Conservation (phyloP, 176 grass and related monocot genomes). For the Rhipidocladum racemiflorum region DNA sequence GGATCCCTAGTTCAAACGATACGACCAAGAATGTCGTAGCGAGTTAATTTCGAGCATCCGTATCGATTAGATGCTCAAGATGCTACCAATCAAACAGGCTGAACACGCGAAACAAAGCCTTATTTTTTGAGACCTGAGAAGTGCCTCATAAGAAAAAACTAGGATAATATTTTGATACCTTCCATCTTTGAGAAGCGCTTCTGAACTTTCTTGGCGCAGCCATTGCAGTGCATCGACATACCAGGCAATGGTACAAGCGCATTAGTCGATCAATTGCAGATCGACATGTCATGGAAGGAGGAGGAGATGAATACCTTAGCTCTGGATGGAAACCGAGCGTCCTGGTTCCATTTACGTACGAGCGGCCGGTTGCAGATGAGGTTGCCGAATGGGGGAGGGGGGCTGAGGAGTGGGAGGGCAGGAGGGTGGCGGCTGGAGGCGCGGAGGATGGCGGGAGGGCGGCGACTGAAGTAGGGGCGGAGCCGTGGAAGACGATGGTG, state of each 20-base stretch:
- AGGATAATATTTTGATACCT: constrained; percentile 39
- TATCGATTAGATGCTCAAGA: no score
- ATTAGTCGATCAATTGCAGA: not conserved
- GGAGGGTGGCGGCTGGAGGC: no score
- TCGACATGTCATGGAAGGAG: not conserved
- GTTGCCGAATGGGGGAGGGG: no score
- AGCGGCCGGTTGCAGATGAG: no score
- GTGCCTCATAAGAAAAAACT: not conserved
- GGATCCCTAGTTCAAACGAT: no score
- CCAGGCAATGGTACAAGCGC: not conserved
- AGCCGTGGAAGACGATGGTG: no score
- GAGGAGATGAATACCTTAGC: constrained; percentile 54
- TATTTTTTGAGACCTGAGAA: not conserved
- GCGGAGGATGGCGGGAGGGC: no score
- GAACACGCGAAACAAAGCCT: not conserved
- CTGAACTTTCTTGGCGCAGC: constrained; percentile 87
- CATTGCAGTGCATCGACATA: constrained; percentile 87
- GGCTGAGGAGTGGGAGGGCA: no score
- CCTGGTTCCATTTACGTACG: constrained; percentile 44
- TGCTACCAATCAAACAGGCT: no score
- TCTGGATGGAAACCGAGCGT: constrained; percentile 86
- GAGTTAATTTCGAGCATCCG: no score
- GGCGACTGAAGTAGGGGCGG: no score
- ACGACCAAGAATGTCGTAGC: no score
- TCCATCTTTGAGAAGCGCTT: constrained; percentile 98